A percentile compares a stretch with the other conserved stretches of the same genome.
These are phyloP conservation scores for Aspergillus asperescens DNA, from an alignment of 495 filamentous ascomycete species.

Conservation along the genomic window DNA sequence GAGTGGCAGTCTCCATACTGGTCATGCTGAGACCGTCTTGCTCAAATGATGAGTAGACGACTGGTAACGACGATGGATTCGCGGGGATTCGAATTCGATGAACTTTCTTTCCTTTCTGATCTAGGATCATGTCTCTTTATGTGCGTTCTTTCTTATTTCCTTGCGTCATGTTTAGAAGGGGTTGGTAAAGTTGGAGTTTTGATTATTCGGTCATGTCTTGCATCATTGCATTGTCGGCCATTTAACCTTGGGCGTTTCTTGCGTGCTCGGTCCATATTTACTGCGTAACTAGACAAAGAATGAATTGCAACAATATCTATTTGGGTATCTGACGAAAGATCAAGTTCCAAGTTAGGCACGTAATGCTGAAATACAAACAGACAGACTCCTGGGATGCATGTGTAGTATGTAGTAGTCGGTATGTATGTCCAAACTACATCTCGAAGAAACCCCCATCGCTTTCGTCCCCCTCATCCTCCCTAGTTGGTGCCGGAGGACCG, in stretches of 20 bases:
- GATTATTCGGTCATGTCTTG: neutral
- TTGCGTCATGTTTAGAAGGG: conserved; percentile 8
- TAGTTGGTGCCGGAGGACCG: conserved; percentile 9
- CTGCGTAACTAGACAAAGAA: conserved; percentile 6
- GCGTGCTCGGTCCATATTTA: neutral
- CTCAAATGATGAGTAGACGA: conserved; percentile 7
- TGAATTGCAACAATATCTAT: conserved; percentile 9
- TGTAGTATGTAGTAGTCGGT: conserved; percentile 16
- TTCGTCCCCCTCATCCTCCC: conserved; percentile 38
- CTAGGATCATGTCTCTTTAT: neutral
- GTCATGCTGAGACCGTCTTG: conserved; percentile 8
- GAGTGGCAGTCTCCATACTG: conserved; percentile 9
- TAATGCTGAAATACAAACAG: conserved; percentile 4
- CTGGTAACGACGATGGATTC: conserved; percentile 13
- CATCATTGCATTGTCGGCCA: neutral
- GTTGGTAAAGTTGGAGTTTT: conserved; percentile 17
- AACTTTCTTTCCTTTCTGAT: neutral
- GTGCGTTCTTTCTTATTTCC: neutral
- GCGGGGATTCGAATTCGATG: neutral
- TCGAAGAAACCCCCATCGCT: conserved; percentile 57
- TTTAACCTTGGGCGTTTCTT: conserved; percentile 1
- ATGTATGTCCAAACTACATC: conserved; percentile 15
- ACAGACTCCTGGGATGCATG: conserved; percentile 23
- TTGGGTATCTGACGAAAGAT: conserved; percentile 18
- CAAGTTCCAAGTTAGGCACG: neutral